phyloP scores from a whole-genome alignment of 805 yeast species.

The Torulaspora franciscae region DNA sequence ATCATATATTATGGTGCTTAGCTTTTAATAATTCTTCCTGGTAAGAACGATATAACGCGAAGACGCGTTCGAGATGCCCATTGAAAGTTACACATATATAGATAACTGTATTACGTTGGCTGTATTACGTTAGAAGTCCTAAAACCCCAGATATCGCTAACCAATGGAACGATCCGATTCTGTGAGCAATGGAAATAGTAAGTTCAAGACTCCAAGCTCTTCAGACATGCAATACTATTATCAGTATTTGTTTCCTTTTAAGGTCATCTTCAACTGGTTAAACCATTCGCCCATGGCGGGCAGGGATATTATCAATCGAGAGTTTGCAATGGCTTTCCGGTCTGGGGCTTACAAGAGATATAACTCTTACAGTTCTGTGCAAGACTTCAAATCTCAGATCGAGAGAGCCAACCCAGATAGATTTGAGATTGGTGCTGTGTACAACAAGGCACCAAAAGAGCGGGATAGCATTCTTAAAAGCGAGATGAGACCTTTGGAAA shows the following conservation, averaged over 20 bases:
- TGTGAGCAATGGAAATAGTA: neutral
- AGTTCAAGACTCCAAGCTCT: slow-evolving; percentile 28
- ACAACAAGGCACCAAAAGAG: slow-evolving; percentile 80
- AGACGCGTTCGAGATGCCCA: slow-evolving; percentile 4
- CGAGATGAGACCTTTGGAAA: slow-evolving; percentile 73
- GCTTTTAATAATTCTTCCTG: neutral
- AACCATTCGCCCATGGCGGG: slow-evolving; percentile 76
- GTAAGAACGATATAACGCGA: slow-evolving; percentile 2
- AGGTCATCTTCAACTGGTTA: slow-evolving; percentile 79
- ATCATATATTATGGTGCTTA: too few species aligned
- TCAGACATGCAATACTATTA: slow-evolving; percentile 73
- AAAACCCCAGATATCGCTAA: neutral
- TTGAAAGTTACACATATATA: neutral
- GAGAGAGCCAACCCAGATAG: slow-evolving; percentile 74
- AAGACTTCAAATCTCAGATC: slow-evolving; percentile 76
- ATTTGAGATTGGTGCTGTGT: slow-evolving; percentile 93
- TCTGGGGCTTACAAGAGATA: slow-evolving; percentile 89
- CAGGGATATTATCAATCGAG: slow-evolving; percentile 79
- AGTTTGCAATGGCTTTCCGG: slow-evolving; percentile 85
- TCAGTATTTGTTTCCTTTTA: slow-evolving; percentile 67
- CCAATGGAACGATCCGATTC: neutral
- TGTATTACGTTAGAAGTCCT: too few species aligned
- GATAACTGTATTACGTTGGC: too few species aligned
- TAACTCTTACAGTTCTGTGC: slow-evolving; percentile 61
- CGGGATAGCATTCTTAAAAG: slow-evolving; percentile 70